Base-by-base conservation (phyloP, 352 stramenopile species). In the Phytophthora cactorum region DNA sequence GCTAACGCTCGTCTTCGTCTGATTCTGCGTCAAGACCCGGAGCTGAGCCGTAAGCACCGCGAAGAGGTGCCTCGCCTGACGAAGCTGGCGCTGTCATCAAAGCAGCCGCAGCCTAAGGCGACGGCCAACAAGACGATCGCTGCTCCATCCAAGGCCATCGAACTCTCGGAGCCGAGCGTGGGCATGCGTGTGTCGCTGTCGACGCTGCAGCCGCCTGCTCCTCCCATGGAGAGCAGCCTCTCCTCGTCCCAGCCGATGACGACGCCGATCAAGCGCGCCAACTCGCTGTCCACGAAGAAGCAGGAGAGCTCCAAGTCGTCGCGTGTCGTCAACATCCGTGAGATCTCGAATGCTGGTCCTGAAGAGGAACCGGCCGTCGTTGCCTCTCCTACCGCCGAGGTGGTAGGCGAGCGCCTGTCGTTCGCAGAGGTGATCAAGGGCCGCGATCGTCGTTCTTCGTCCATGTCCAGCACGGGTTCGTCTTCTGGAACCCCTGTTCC, bases 11-110 rank as follows among this genome's bases (percentile, higher is more conserved):
- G 88, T 46, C 72, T 96, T 51, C 88, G 88, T 39, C 45, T 96
- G 27, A 96, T 96, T 46, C 63, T 96, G 52, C 86, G 88, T 17
- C 88, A 96, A 44, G 88, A 96, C 68, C 86, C 88, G 12, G 86
- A 94, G 63, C 69, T 96, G 28, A 96, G 87, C 52, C 86, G 88
- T 56, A 91, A 90, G 63, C 86, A 93, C 66, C 88, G 88, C 56
- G 88, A 96, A 50, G 88, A 96, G 66, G 88, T 96, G 39, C 86
- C 88, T 17, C 82, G 84, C 7, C 66, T 96, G 15, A 96, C 87
- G 28, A 96, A 96, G 77, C 73, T 94, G 8, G 82, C 84, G 47
- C 79, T 89, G 51, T 78, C 78, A 22, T 82, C 79, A 36, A 95
- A 92, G 79, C 83, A 89, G 69, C 75, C 81, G 1, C 75, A 80